Evolutionary conservation across 495 filamentous ascomycete species (phyloP).

Genomic region (Penicillium mononematosum): DNA sequence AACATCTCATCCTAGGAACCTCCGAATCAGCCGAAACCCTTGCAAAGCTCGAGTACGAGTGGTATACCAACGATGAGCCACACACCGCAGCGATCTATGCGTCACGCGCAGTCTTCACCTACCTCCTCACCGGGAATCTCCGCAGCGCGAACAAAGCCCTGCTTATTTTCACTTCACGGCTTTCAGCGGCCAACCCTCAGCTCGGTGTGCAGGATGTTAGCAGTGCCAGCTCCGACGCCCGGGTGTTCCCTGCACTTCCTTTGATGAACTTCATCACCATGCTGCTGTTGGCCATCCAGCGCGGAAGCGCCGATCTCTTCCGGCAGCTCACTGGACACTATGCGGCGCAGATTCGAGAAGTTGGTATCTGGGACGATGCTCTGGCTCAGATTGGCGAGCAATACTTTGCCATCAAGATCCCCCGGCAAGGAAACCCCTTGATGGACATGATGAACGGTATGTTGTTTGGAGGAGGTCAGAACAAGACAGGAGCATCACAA

Average conservation of each 20-base stretch:
- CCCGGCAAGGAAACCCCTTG: constrained; percentile 80
- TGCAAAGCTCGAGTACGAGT: constrained; percentile 80
- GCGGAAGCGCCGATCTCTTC: constrained; percentile 77
- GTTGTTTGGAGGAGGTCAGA: constrained; percentile 68
- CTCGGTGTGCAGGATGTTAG: constrained; percentile 79
- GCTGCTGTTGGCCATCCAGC: constrained; percentile 78
- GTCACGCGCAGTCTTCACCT: constrained; percentile 86
- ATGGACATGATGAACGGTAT: constrained; percentile 98
- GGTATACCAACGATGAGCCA: constrained; percentile 86
- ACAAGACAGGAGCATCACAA: constrained; percentile 38
- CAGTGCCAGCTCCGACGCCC: constrained; percentile 68
- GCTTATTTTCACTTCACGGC: constrained; percentile 71
- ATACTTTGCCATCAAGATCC: constrained; percentile 94
- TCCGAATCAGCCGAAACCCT: constrained; percentile 82
- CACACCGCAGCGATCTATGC: constrained; percentile 89
- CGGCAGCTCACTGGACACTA: constrained; percentile 81
- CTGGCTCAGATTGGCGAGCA: constrained; percentile 88
- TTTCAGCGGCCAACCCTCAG: constrained; percentile 64
- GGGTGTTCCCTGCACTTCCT: constrained; percentile 80
- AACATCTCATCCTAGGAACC: constrained; percentile 85
- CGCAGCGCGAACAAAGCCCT: constrained; percentile 82
- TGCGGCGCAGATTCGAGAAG: constrained; percentile 68
- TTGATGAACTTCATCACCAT: constrained; percentile 90
- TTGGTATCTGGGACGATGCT: constrained; percentile 75
- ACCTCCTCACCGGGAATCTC: constrained; percentile 85